Evolutionary conservation across 2,329 filamentous ascomycete genomes (phyloP).

Genomic region (Emericellopsis atlantica): DNA sequence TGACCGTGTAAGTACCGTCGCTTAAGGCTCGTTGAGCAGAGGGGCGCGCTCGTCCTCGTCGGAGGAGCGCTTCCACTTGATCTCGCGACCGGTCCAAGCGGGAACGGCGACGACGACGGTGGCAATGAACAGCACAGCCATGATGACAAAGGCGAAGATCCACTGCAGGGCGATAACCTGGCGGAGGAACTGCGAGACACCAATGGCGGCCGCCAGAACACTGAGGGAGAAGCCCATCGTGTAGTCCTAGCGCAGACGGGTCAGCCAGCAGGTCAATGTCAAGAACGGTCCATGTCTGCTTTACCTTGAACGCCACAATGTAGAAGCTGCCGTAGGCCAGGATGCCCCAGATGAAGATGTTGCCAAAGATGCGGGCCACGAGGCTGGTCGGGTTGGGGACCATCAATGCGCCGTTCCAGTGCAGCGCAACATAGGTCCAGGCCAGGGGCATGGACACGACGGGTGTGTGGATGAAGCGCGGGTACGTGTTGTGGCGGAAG

Average conservation of each 20-base stretch:
- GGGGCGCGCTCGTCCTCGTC: constrained; percentile 47
- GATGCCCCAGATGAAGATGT: constrained; percentile 80
- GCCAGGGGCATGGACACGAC: constrained; percentile 65
- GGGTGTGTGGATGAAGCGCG: constrained; percentile 64
- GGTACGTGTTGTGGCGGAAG: constrained; percentile 63
- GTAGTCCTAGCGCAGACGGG: constrained; percentile 36
- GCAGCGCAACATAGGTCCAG: constrained; percentile 77
- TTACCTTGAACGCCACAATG: constrained; percentile 57
- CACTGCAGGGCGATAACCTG: constrained; percentile 69
- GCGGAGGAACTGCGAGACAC: constrained; percentile 62
- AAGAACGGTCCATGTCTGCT: constrained; percentile 2
- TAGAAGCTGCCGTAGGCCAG: constrained; percentile 68
- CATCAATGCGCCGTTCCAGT: constrained; percentile 81
- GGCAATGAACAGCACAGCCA: constrained; percentile 15
- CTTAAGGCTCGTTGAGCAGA: constrained; percentile 37
- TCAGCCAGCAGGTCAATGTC: constrained; percentile 4
- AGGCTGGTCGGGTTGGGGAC: constrained; percentile 54
- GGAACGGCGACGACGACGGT: constrained; percentile 31
- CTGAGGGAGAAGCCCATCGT: constrained; percentile 72
- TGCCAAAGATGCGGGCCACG: constrained; percentile 67
- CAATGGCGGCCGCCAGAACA: constrained; percentile 60
- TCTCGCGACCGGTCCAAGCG: constrained; percentile 45
- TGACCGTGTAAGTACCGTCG: neutral
- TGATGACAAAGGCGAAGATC: constrained; percentile 16
- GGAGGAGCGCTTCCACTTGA: constrained; percentile 30